Conservation (phyloP, 2,329 filamentous ascomycete genomes). For the Didymella keratinophila region DNA sequence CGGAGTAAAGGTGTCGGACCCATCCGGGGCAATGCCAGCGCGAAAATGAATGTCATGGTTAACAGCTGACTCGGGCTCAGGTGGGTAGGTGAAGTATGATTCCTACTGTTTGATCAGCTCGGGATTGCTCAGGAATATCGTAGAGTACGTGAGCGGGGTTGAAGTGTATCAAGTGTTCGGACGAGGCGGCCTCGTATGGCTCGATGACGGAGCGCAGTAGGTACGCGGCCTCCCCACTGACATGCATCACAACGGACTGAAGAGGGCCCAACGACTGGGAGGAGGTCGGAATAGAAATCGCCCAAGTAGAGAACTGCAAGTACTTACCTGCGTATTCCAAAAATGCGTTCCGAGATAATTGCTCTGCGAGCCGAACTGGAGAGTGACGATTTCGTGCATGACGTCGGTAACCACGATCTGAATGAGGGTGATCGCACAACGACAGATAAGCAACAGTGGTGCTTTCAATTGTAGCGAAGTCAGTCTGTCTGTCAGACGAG, state of each 20-base stretch:
- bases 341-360: slow-evolving; percentile 97
- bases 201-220: slow-evolving; percentile 24
- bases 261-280: not conserved
- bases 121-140: not conserved
- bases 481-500: not conserved
- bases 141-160: not conserved
- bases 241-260: slow-evolving; percentile 15
- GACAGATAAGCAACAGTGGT: not conserved
- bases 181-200: slow-evolving; percentile 11
- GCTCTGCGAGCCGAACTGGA: slow-evolving; percentile 90
- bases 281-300: not conserved
- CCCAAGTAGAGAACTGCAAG: slow-evolving; percentile 2
- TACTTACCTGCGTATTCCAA: slow-evolving; percentile 86
- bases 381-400: slow-evolving; percentile 95
- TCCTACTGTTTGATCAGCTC: slow-evolving; percentile 64
- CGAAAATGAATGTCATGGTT: slow-evolving; percentile 91
- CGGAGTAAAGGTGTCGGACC: slow-evolving; percentile 89
- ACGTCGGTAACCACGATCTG: not conserved
- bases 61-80: slow-evolving; percentile 68
- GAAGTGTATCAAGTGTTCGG: not conserved
- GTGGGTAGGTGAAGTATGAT: slow-evolving; percentile 93
- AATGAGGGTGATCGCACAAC: not conserved
- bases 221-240: slow-evolving; percentile 30
- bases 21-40: slow-evolving; percentile 80
- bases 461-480: not conserved